A percentile compares a stretch with the other conserved stretches of the same genome.
phyloP scores from a whole-genome alignment of 805 yeast species.

The Candida sonorensis region DNA sequence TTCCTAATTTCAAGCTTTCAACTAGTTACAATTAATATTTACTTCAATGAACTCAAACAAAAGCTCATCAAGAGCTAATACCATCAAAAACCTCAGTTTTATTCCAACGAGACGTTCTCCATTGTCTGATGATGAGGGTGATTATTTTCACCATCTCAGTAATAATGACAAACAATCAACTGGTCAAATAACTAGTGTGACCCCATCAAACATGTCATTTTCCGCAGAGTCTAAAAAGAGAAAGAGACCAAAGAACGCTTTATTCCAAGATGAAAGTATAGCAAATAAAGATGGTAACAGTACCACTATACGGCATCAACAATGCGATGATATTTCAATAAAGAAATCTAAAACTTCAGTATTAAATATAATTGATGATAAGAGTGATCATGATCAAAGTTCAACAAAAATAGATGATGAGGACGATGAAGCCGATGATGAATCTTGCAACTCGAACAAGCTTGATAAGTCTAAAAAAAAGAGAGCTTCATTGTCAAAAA shows the following conservation, averaged over 20 bases:
- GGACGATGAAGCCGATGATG: slow-evolving; percentile 1
- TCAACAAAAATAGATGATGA: not conserved
- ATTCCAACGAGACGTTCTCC: slow-evolving; percentile 24
- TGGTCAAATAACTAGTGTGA: not conserved
- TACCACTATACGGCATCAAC: no score
- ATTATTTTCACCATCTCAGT: slow-evolving; percentile 1
- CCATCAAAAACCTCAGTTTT: slow-evolving; percentile 10
- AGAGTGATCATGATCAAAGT: no score
- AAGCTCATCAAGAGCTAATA: not conserved
- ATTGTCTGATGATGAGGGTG: slow-evolving; percentile 22
- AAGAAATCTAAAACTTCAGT: no score
- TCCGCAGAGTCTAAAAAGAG: no score
- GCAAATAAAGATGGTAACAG: no score
- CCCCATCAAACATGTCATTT: no score
- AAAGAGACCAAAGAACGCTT: not conserved
- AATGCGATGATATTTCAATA: not conserved
- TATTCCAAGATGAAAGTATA: not conserved
- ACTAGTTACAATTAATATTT: no score
- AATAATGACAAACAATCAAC: not conserved
- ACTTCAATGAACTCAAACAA: slow-evolving; percentile 1
- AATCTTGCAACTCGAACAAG: not conserved
- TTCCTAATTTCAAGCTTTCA: no score
- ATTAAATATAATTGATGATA: no score
- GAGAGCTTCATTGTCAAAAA: no score
- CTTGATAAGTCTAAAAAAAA: not conserved